Conservation (phyloP, 768 basidiomycete genomes). For the Leccinum subgranulosum region DNA sequence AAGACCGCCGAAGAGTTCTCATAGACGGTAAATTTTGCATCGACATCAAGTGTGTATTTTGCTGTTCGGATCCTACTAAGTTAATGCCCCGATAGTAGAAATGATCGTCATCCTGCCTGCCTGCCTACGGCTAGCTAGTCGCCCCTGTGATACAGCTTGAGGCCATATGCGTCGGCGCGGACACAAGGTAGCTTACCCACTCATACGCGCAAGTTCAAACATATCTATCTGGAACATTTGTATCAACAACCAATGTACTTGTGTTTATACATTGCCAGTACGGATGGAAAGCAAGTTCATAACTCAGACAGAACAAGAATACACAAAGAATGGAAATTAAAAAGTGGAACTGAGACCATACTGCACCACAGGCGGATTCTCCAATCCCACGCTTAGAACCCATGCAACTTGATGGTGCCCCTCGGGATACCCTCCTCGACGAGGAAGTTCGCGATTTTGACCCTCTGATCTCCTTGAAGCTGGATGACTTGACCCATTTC, state of each 20-base stretch:
- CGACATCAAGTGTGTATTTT: too few relatives aligned
- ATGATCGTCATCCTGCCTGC: too few relatives aligned
- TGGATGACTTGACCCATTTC: conserved; percentile 97
- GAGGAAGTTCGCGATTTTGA: conserved; percentile 88
- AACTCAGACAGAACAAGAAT: conserved; percentile 17
- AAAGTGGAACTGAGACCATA: background rate
- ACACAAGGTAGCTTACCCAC: background rate
- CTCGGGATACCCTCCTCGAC: conserved; percentile 76
- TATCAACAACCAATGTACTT: conserved; percentile 23
- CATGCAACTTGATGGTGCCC: conserved; percentile 81
- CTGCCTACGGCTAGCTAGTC: too few relatives aligned
- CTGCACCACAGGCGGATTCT: conserved; percentile 1
- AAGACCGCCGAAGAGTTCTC: too few relatives aligned
- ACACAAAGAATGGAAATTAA: conserved; percentile 16
- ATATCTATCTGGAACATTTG: conserved; percentile 22
- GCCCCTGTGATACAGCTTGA: background rate
- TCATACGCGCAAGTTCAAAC: conserved; percentile 2
- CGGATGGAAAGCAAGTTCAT: conserved; percentile 13
- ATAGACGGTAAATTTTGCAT: too few relatives aligned
- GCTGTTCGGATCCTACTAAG: too few relatives aligned
- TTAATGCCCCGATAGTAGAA: too few relatives aligned
- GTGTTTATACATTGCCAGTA: conserved; percentile 27
- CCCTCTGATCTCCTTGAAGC: conserved; percentile 95
- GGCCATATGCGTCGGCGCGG: background rate
- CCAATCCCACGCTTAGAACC: conserved; percentile 54